Conservation (phyloP, 495 filamentous ascomycete genomes). For the Lepidopterella palustris region DNA sequence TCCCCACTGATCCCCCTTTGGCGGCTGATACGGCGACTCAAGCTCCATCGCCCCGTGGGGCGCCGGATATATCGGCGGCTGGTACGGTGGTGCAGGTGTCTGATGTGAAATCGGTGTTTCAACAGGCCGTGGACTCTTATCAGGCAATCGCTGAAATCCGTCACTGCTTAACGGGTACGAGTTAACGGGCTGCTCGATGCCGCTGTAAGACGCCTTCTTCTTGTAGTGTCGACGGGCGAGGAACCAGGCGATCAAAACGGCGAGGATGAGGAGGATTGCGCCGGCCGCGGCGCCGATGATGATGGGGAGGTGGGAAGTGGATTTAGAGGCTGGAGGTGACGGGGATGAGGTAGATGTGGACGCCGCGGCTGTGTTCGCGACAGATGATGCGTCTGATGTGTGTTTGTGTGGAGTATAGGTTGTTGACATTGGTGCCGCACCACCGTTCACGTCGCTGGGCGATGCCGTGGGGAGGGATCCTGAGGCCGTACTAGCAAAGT, state of each 20-base stretch:
- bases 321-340: not conserved
- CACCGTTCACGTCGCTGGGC: not conserved
- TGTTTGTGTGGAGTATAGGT: not conserved
- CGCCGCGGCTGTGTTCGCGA: constrained; percentile 3
- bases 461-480: constrained; percentile 6
- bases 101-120: constrained; percentile 15
- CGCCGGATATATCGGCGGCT: constrained; percentile 12
- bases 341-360: constrained; percentile 2
- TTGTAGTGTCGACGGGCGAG: constrained; percentile 18
- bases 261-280: constrained; percentile 6
- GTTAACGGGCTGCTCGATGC: not conserved
- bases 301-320: not conserved
- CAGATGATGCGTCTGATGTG: not conserved
- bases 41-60: constrained; percentile 15
- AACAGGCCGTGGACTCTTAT: constrained; percentile 20
- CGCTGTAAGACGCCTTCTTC: constrained; percentile 8
- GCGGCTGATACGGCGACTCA: constrained; percentile 3
- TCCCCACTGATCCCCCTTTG: constrained; percentile 14
- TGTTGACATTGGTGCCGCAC: not conserved
- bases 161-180: constrained; percentile 12
- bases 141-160: constrained; percentile 17
- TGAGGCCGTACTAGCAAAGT: constrained; percentile 3
- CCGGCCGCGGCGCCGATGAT: constrained; percentile 9
- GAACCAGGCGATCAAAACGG: constrained; percentile 13
- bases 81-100: constrained; percentile 15